These are phyloP conservation scores for Phragmites australis DNA, from an alignment of 176 grass and related monocot genomes.

Conservation along the genomic window DNA sequence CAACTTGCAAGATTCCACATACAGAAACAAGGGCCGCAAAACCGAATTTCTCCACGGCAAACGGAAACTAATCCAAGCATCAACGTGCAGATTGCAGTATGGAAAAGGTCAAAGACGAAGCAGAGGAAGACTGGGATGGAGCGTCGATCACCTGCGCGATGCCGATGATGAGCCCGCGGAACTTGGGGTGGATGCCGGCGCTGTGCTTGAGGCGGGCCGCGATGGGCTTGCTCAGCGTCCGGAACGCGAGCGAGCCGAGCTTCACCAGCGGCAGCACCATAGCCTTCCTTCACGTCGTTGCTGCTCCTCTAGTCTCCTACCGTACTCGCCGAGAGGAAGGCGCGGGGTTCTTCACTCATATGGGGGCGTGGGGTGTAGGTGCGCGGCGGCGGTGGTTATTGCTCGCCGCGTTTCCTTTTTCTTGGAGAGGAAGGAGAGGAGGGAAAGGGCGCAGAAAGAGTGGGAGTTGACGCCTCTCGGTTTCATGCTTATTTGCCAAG, in stretches of 20 bases:
- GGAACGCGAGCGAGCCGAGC: conserved; percentile 68
- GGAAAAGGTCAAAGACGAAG: neutral
- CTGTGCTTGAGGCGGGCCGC: conserved; percentile 74
- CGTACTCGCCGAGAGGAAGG: conserved; percentile 4
- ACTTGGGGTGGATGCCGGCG: conserved; percentile 76
- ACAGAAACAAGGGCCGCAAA: neutral
- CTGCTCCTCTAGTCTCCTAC: neutral
- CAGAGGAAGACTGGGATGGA: neutral
- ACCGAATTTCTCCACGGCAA: neutral
- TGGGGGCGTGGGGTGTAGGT: neutral
- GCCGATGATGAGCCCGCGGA: conserved; percentile 73
- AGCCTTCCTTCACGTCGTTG: neutral
- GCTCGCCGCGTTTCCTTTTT: conserved; percentile 36
- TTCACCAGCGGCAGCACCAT: conserved; percentile 83
- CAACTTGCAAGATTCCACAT: neutral
- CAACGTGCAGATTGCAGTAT: neutral
- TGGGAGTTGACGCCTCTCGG: neutral
- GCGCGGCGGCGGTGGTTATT: conserved; percentile 39
- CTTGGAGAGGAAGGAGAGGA: conserved; percentile 47
- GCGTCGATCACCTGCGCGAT: conserved; percentile 65
- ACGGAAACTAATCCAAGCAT: conserved; percentile 16
- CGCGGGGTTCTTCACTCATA: neutral
- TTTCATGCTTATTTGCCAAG: conserved; percentile 3
- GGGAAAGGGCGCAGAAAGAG: neutral
- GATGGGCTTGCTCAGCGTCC: conserved; percentile 88